phyloP scores from a whole-genome alignment of 108 stramenopile genomes.

The Mediolabrus comicus region DNA sequence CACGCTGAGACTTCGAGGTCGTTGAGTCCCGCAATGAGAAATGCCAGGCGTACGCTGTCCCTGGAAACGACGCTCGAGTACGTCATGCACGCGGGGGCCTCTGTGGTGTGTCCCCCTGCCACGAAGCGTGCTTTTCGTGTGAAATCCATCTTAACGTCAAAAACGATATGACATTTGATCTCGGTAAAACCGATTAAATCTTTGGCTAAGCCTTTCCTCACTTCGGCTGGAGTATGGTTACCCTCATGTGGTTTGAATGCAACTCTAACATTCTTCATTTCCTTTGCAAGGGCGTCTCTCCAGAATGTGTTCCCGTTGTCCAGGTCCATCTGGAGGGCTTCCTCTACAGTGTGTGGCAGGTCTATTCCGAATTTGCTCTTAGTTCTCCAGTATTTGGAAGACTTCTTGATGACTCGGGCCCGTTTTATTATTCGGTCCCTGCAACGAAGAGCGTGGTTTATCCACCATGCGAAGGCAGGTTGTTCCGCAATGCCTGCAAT shows the following conservation, averaged over 20 bases:
- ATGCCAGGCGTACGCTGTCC: constrained; percentile 43
- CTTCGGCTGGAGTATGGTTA: not conserved
- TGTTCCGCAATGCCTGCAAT: constrained; percentile 18
- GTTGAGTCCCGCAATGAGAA: constrained; percentile 39
- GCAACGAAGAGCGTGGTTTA: constrained; percentile 19
- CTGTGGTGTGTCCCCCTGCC: constrained; percentile 30
- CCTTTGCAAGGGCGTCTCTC: constrained; percentile 12
- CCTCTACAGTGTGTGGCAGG: constrained; percentile 21
- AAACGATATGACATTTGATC: constrained; percentile 38
- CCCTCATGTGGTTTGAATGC: not conserved
- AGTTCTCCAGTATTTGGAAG: constrained; percentile 45
- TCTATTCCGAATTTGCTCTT: constrained; percentile 40
- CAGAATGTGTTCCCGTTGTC: constrained; percentile 22
- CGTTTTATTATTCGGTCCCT: constrained; percentile 40
- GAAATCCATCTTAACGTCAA: constrained; percentile 55
- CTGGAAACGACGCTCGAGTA: constrained; percentile 55
- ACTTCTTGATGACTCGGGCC: too few relatives aligned
- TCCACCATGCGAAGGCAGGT: constrained; percentile 54
- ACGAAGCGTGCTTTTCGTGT: constrained; percentile 43
- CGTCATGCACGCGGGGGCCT: constrained; percentile 35
- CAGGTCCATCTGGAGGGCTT: constrained; percentile 16
- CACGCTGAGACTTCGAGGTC: constrained; percentile 22
- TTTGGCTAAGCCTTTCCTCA: not conserved
- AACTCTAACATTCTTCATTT: constrained; percentile 15
- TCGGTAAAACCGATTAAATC: not conserved